Evolutionary conservation across 2,329 filamentous ascomycete genomes (phyloP).

Genomic region (Bimuria novae-zelandiae): DNA sequence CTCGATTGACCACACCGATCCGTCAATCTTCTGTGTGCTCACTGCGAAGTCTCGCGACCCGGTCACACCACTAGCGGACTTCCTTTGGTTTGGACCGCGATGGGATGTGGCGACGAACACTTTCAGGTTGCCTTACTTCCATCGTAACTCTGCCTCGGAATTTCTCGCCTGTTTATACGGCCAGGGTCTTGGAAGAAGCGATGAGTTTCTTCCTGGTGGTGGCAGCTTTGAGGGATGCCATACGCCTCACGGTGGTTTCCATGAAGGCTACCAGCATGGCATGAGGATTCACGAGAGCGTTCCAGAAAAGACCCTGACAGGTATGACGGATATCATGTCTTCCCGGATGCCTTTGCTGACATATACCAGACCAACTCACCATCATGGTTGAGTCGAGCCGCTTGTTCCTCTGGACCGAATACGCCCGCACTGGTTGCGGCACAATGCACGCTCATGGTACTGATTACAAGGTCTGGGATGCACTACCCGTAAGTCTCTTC

Average conservation of each 20-base stretch:
- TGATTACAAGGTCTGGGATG: conserved; percentile 46
- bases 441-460: conserved; percentile 43
- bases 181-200: conserved; percentile 44
- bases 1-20: conserved; percentile 47
- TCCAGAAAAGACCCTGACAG: conserved; percentile 50
- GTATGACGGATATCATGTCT: conserved; percentile 14
- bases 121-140: conserved; percentile 47
- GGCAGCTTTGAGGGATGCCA: conserved; percentile 45
- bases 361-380: conserved; percentile 42
- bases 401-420: conserved; percentile 47
- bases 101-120: conserved; percentile 48
- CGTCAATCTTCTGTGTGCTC: conserved; percentile 45
- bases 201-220: conserved; percentile 50
- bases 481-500: conserved; percentile 34
- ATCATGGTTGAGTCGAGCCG: conserved; percentile 47
- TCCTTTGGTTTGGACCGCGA: conserved; percentile 46
- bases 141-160: conserved; percentile 46
- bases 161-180: conserved; percentile 47
- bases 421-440: conserved; percentile 42
- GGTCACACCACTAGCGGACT: conserved; percentile 42
- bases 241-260: conserved; percentile 48
- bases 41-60: conserved; percentile 46
- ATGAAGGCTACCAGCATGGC: conserved; percentile 52
- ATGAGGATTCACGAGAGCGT: conserved; percentile 51
- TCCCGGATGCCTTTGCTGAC: neutral